phyloP scores from a whole-genome alignment of 2,329 filamentous ascomycete species.

The Diaporthe batatas region DNA sequence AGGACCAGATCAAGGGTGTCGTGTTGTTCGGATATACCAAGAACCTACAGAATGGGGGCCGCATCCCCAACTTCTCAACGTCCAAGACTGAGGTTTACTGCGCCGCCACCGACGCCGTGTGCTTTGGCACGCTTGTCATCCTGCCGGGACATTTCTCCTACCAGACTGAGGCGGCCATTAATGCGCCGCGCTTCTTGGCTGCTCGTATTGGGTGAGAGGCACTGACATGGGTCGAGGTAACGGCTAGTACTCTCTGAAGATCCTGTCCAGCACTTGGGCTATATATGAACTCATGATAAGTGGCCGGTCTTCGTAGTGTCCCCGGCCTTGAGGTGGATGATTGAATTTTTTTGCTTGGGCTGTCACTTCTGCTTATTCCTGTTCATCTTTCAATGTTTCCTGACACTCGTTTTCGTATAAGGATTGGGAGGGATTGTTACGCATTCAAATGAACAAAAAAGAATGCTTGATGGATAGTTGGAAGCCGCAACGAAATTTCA shows the following conservation, averaged over 20 bases:
- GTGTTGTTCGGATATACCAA: constrained; percentile 59
- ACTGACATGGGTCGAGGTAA: not conserved
- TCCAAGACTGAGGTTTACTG: constrained; percentile 56
- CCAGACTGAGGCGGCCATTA: not conserved
- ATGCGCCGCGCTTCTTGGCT: constrained; percentile 17
- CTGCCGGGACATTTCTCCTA: constrained; percentile 50
- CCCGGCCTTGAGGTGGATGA: no score
- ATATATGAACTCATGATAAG: not conserved
- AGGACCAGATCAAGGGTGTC: constrained; percentile 53
- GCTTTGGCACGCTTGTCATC: constrained; percentile 54
- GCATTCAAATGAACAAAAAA: no score
- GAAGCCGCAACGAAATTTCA: not conserved
- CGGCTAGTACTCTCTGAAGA: not conserved
- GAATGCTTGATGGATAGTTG: not conserved
- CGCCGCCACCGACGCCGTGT: constrained; percentile 53
- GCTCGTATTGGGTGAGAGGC: not conserved
- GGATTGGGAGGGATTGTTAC: no score
- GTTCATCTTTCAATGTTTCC: not conserved
- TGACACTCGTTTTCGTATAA: not conserved
- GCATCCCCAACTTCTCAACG: constrained; percentile 54
- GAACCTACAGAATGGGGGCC: constrained; percentile 56
- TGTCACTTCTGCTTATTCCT: no score
- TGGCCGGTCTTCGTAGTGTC: not conserved
- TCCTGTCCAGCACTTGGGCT: no score
- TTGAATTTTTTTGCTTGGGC: not conserved